Base-by-base conservation (phyloP, 768 basidiomycete genomes). In the Serendipita sp. region DNA sequence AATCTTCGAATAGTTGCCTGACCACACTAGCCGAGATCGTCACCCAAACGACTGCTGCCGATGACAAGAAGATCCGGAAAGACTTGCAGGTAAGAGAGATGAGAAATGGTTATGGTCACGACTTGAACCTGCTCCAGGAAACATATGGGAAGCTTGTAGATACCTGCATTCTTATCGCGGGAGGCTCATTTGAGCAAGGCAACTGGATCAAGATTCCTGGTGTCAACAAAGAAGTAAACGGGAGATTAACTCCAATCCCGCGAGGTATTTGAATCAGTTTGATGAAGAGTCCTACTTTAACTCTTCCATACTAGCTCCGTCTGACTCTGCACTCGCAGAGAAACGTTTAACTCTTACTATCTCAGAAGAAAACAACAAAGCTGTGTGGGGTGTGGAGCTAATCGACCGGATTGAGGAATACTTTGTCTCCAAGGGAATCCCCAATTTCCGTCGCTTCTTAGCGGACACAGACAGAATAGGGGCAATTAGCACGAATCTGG, bases 11-110 rank as follows among this genome's bases (percentile, higher is more conserved):
- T 66, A 92, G 89, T 65, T 92, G 89, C 73, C 74, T 92, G 45
- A 82, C 82, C n/a, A 80, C 86, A 0, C 72, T 95, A 18, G 84
- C 88, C 0, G 89, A 90, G 67, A 92, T 92, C 71, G 76, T 94
- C 38, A 83, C 86, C 1, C 91, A 92, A 70, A 97, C 93, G 0
- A 85, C 88, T 3, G 92, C 92, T 0, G 80, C 95, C 74, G 95
- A 97, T 66, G 96, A 99, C 73, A 81, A 84, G 28, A 81, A 89
- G 45, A 75, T 94, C 64, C 83, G 90, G 30, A 89, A 92, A 71
- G 96, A 99, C 65, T 76, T 97, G 8, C 92, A 95, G 79, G 88
- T 85, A 67, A 24, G 24, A 24, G 24, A 24, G 16, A 67, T 64
- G 3, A n/a, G 47, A 35, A 37, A 30, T 24, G 51, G 18, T 5